A percentile compares a stretch with the other conserved stretches of the same genome.
Evolutionary conservation across 768 basidiomycete species (phyloP).

Genomic region (Rickenella mellea): DNA sequence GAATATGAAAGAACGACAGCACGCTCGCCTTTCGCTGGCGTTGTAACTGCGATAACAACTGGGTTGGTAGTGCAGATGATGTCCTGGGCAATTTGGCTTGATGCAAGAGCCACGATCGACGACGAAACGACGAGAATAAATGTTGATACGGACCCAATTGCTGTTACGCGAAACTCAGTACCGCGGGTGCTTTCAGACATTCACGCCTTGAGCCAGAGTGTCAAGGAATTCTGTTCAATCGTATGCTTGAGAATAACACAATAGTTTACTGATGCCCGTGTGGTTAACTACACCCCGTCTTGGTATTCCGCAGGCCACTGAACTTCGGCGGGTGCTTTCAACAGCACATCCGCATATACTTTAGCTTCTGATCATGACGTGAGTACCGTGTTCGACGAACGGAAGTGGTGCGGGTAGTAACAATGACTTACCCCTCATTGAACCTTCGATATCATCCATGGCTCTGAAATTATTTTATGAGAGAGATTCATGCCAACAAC

Average conservation of each 20-base stretch:
- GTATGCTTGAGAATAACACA: no score
- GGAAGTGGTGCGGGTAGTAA: neutral
- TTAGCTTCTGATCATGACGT: no score
- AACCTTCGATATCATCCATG: neutral
- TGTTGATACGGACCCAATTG: constrained; percentile 56
- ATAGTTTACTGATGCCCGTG: no score
- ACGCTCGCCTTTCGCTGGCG: no score
- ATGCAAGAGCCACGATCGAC: constrained; percentile 65
- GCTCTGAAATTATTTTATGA: neutral
- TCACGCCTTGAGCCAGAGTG: no score
- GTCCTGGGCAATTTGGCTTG: constrained; percentile 35
- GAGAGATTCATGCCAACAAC: neutral
- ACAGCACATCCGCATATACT: neutral
- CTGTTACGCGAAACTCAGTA: no score
- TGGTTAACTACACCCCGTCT: no score
- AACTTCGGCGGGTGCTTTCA: neutral
- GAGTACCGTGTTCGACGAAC: neutral
- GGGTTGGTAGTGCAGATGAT: constrained; percentile 48
- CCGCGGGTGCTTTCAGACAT: no score
- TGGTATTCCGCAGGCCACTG: no score
- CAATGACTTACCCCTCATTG: neutral
- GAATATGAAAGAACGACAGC: no score
- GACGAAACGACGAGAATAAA: constrained; percentile 65
- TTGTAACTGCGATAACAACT: constrained; percentile 28
- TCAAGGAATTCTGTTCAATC: no score